phyloP scores from a whole-genome alignment of 179 eudicot genomes.

The Silene noctiflora region DNA sequence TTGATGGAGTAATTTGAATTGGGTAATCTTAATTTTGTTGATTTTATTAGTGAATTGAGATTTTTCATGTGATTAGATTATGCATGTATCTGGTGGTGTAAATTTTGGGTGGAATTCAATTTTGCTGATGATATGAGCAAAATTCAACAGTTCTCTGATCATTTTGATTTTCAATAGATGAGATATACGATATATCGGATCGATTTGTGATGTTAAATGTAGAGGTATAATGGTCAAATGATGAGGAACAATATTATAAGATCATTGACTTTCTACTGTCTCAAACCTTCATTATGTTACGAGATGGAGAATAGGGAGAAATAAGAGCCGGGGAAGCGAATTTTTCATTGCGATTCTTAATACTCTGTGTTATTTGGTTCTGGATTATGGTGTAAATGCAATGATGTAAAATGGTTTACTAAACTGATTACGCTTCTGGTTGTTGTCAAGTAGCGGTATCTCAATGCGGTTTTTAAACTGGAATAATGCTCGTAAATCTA shows the following conservation, averaged over 20 bases:
- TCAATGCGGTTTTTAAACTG: background rate
- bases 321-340: background rate
- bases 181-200: background rate
- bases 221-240: background rate
- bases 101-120: background rate
- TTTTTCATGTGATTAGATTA: background rate
- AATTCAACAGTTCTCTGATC: background rate
- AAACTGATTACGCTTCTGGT: background rate
- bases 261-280: background rate
- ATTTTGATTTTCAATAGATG: slow-evolving; percentile 11
- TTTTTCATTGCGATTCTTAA: background rate
- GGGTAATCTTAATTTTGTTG: background rate
- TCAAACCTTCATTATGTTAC: background rate
- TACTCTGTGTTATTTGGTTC: background rate
- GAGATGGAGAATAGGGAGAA: background rate
- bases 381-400: background rate
- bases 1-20: background rate
- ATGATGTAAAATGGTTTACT: background rate
- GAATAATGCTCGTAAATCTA: background rate
- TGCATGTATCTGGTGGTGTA: background rate
- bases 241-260: background rate
- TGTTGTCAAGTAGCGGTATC: background rate
- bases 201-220: background rate
- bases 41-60: background rate
- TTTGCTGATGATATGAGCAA: background rate